These are phyloP conservation scores for Trypanosomatidae sp. DNA, from an alignment of 208 protist genomes.

Conservation along the genomic window DNA sequence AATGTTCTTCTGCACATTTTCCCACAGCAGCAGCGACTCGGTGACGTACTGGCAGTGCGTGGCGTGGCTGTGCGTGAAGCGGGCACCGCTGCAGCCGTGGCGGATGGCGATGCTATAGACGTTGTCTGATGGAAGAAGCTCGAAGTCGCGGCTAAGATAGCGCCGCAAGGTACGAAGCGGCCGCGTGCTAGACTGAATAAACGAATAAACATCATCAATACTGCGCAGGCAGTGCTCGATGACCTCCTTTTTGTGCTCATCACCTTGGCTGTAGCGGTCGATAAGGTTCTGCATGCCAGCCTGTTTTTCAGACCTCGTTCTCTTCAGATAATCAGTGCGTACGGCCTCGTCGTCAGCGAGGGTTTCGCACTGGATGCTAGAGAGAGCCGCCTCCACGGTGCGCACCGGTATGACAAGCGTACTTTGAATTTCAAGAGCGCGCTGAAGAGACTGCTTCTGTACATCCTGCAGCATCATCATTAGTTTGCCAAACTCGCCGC, in stretches of 20 bases:
- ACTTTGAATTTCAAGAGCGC: conserved; percentile 44
- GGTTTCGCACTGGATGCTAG: conserved; percentile 35
- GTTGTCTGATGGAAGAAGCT: conserved; percentile 24
- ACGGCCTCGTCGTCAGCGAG: conserved; percentile 84
- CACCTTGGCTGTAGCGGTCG: conserved; percentile 45
- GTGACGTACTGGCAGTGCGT: conserved; percentile 95
- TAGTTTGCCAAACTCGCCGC: conserved; percentile 96
- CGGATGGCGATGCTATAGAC: conserved; percentile 51
- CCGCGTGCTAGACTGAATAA: conserved; percentile 80
- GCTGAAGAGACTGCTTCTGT: conserved; percentile 54
- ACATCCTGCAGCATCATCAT: conserved; percentile 96
- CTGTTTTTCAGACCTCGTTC: conserved; percentile 53
- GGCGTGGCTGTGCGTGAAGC: conserved; percentile 94
- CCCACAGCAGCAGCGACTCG: conserved; percentile 96
- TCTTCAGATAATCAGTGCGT: conserved; percentile 40
- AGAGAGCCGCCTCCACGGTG: conserved; percentile 83
- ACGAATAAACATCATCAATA: conserved; percentile 94
- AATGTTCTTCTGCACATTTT: conserved; percentile 92
- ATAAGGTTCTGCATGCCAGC: conserved; percentile 53
- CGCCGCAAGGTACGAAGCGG: conserved; percentile 64
- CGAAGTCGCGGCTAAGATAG: conserved; percentile 67
- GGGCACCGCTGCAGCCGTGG: conserved; percentile 69
- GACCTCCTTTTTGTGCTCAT: conserved; percentile 29
- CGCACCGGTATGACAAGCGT: conserved; percentile 74
- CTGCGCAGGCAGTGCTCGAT: conserved; percentile 92